Base-by-base conservation (phyloP, 805 yeast species). In the Schizosaccharomyces cryophilus region DNA sequence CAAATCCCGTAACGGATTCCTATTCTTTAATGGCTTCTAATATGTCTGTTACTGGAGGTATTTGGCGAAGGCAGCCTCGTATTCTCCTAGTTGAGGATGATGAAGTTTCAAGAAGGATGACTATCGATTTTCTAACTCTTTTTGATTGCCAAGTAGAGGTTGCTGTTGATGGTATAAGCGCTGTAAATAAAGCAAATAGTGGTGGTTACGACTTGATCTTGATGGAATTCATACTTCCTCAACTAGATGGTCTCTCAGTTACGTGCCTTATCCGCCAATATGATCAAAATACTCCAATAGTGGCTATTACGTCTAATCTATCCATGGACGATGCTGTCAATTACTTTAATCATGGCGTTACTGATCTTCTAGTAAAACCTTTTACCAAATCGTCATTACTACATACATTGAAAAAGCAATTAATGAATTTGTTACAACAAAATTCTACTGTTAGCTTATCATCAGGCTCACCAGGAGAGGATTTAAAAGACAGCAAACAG, bases 81-180 rank as follows among this genome's bases (percentile, higher is more conserved):
- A 76, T 80, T 17, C 67, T 80, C 35, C 69, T 81, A 5, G 82
- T 81, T 3, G 83, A 80, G 64, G 84, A 81, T 62, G 79, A 77
- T 61, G 71, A 74, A 40, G 72, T 77, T 13, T 85, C 95, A 66
- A 84, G 87, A 61, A 86, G 84, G 64, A 74, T 90, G 9, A 86
- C 96, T 66, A 76, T 85, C 9, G 85, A 86, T 69, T 87, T 93
- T 67, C 71, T 93, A 62, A 79, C 80, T 68, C 85, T 87, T 67
- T 87, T 85, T 69, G 96, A 96, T 0, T 89, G 96, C 70, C 82
- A 87, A 15, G 95, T 90, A 4, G 90, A 93, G 58, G 87, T 88
- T 21, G 96, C 87, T 0, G 61, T 87, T 4, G 96, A 90, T 72
- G 99, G 98, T 0, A 72, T 90, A 11, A 82, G 86, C 42, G 96